Evolutionary conservation across 2,329 filamentous ascomycete species (phyloP).

Genomic region (Epichloe glyceriae): DNA sequence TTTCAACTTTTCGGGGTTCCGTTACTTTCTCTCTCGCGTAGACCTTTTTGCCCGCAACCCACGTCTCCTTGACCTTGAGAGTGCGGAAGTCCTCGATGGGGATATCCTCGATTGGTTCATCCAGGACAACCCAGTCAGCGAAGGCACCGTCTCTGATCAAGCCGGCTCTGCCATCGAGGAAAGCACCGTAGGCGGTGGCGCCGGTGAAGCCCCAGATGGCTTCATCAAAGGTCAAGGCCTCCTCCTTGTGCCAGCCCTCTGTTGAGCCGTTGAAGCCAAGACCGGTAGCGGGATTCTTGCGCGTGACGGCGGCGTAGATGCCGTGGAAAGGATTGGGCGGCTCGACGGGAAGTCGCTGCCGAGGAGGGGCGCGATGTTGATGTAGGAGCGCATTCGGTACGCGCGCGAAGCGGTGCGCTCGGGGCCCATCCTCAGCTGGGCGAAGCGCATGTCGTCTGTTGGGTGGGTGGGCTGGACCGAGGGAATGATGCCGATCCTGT

Average conservation of each 20-base stretch:
- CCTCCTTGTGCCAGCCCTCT: slow-evolving; percentile 45
- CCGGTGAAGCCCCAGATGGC: slow-evolving; percentile 50
- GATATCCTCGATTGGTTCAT: slow-evolving; percentile 38
- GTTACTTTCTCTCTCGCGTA: slow-evolving; percentile 17
- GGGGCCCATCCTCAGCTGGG: slow-evolving; percentile 43
- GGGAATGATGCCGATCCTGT: slow-evolving; percentile 46
- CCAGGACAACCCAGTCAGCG: slow-evolving; percentile 61
- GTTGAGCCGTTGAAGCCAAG: slow-evolving; percentile 31
- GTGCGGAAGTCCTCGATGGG: slow-evolving; percentile 38
- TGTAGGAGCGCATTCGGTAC: slow-evolving; percentile 53
- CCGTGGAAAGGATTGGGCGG: slow-evolving; percentile 55
- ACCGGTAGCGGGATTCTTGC: slow-evolving; percentile 45
- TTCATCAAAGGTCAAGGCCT: slow-evolving; percentile 44
- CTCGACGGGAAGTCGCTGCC: slow-evolving; percentile 61
- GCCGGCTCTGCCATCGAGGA: slow-evolving; percentile 45
- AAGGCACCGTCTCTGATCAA: slow-evolving; percentile 46
- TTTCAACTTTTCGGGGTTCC: no score
- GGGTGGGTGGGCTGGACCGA: slow-evolving; percentile 62
- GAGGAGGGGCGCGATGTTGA: slow-evolving; percentile 40
- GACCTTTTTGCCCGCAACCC: slow-evolving; percentile 46
- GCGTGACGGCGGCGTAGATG: slow-evolving; percentile 53
- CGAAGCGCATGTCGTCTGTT: slow-evolving; percentile 59
- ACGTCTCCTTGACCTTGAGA: slow-evolving; percentile 50
- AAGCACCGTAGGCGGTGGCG: slow-evolving; percentile 45
- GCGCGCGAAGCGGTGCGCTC: slow-evolving; percentile 41